Base-by-base conservation (phyloP, 2,329 filamentous ascomycete genomes). In the Whalleya microplaca region DNA sequence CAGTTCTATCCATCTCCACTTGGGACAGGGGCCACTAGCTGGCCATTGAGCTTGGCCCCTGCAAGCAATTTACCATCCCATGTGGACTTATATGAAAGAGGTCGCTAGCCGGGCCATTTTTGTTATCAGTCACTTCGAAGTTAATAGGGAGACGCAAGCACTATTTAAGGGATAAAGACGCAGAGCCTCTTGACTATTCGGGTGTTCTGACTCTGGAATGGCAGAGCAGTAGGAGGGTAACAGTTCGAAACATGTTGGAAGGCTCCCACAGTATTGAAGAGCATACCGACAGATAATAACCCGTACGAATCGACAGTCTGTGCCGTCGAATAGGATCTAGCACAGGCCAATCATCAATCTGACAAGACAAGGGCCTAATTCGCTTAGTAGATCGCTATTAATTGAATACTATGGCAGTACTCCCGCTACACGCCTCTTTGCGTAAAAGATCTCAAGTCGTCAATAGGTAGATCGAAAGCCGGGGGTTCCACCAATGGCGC, bases 331-430 rank as follows among this genome's bases (percentile, higher is more conserved):
- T 53, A 48, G 49, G 49, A 37, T 48, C 47, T 19, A 32, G 46
- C 21, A 51, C 16, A 46, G 49, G 27, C 60, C 60, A 63, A 61
- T 61, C 57, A 58, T 37, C 23, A 29, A 21, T 44, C 45, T 44
- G 27, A 41, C 47, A 32, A 27, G 48, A 51, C 29, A 41, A 55
- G 46, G 47, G 19, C 56, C 55, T 57, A 61, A 58, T 61, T 56
- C 60, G 55, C 52, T 51, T 21, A 55, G 60, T 42, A 55, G 60
- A 63, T 63, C 60, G 41, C 48, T 40, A 63, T 63, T 56, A 61
- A 48, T 48, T 32, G 23, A 21, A 20, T 63, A 63, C 60, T 29
- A 42, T 32, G 16, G 1, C 12, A 40, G 19, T 62, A 63, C 60
- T n/a, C 41, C 14, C 18, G 32, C 4, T 27, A 1, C 46, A 49